Evolutionary conservation across 495 filamentous ascomycete species (phyloP), one percentile per base, ranked within the genome.

Genomic region (Lophium mytilinum): DNA sequence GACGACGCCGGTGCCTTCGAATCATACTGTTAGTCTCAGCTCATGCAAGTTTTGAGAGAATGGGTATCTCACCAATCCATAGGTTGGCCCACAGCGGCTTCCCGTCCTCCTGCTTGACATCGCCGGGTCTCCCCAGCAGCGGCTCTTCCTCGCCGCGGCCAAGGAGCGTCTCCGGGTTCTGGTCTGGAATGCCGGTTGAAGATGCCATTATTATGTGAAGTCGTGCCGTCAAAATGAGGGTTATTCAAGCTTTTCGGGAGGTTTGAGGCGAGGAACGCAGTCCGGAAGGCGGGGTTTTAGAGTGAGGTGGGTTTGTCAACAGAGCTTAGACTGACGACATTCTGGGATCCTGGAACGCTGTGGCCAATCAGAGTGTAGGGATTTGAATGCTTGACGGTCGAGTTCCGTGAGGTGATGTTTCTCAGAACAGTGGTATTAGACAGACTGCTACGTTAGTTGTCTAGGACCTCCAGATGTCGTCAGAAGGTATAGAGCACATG

Each of bases 71-170:
- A 93, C 91, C 91, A 18, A 90, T 78, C 50, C 88, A 72, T 19
- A 95, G 75, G 63, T 97, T 97, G 56, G 78, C 73, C 52, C 79
- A 69, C 17, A 95, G 75, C 24, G 78, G 72, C 56, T 82, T 73
- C 3, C 76, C 70, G 14, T 85, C 79, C 52, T 76, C 70, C 74
- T 93, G 90, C 36, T 78, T 77, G 5, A 82, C 87, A 72, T 89
- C 86, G 52, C 88, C 88, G 19, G 81, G 73, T 43, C 79, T 70
- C 45, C 88, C 89, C 24, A 96, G 78, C 36, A 96, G 73, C 49
- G 90, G 90, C 64, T 91, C 88, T 41, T 83, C 75, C 66, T 93
- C 89, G 35, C 68, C 73, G 14, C 57, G 34, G 14, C 65, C 68
- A 30, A 24, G 45, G 40, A 68, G 55, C 21, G 58, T 60, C 11